Evolutionary conservation across 108 stramenopile species (phyloP).

Genomic region (Stephanodiscus minutulus): DNA sequence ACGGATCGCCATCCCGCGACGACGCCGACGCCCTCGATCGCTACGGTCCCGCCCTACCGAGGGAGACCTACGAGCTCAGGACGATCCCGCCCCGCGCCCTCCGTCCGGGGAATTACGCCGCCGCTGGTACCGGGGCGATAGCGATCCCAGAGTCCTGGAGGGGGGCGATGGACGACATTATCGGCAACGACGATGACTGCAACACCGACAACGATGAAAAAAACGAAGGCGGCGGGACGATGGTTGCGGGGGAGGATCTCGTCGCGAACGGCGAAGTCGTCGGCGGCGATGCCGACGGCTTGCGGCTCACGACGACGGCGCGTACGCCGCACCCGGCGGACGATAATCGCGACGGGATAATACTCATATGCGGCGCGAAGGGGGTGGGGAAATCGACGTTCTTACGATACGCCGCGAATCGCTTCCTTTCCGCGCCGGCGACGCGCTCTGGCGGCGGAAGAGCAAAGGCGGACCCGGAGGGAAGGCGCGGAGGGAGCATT

Average conservation of each 20-base stretch:
- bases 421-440: slow-evolving; percentile 50
- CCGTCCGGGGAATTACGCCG: slow-evolving; percentile 17
- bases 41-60: slow-evolving; percentile 32
- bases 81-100: slow-evolving; percentile 14
- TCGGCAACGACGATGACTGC: slow-evolving; percentile 10
- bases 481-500: too few species aligned
- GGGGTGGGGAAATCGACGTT: slow-evolving; percentile 91
- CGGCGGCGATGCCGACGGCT: not conserved
- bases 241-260: not conserved
- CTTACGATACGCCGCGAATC: slow-evolving; percentile 82
- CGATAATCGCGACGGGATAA: slow-evolving; percentile 10
- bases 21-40: slow-evolving; percentile 8
- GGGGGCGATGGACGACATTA: slow-evolving; percentile 42
- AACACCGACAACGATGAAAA: slow-evolving; percentile 15
- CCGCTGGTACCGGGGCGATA: slow-evolving; percentile 17
- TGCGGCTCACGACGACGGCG: not conserved
- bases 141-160: slow-evolving; percentile 56
- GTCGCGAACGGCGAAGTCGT: not conserved
- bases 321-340: not conserved
- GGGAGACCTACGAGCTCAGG: slow-evolving; percentile 22
- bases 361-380: slow-evolving; percentile 88
- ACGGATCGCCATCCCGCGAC: not conserved
- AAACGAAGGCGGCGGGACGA: not conserved
- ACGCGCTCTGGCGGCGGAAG: not conserved
- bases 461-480: too few species aligned